Conservation (phyloP, 768 basidiomycete species). For the Pilatotrama ljubarskyi region DNA sequence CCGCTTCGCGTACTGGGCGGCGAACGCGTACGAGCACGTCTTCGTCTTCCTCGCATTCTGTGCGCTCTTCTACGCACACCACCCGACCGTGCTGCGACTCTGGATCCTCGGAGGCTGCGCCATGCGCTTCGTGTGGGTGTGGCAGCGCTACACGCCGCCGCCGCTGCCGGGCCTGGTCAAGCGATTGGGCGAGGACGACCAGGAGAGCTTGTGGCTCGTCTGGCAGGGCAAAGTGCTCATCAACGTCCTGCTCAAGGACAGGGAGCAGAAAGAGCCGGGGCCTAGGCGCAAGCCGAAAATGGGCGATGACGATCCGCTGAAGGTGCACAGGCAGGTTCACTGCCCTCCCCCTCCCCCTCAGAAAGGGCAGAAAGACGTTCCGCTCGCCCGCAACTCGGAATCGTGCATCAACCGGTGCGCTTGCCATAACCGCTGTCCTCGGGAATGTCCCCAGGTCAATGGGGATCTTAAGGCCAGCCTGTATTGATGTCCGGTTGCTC, state of each 20-base stretch:
- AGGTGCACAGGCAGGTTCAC: too few species aligned
- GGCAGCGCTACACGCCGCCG: constrained; percentile 19
- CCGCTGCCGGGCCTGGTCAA: constrained; percentile 22
- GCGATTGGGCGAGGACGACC: constrained; percentile 34
- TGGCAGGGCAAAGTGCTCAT: constrained; percentile 19
- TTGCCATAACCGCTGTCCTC: neutral
- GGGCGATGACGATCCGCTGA: neutral
- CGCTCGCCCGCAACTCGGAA: neutral
- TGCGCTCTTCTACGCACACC: constrained; percentile 21
- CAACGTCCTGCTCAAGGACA: neutral
- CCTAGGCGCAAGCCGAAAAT: neutral
- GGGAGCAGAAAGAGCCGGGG: neutral
- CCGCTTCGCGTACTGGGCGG: constrained; percentile 41
- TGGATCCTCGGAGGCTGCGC: constrained; percentile 6
- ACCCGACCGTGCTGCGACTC: neutral
- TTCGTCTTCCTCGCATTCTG: constrained; percentile 35
- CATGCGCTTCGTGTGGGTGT: constrained; percentile 31
- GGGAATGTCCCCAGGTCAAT: too few species aligned
- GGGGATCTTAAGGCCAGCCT: too few species aligned
- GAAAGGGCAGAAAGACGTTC: neutral
- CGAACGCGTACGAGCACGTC: constrained; percentile 36
- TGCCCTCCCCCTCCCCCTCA: too few species aligned
- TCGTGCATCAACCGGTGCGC: too few species aligned
- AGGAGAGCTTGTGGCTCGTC: constrained; percentile 37
- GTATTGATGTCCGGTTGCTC: too few species aligned